Evolutionary conservation across 306 rosid genomes (phyloP).

Genomic region (Geum urbanum): DNA sequence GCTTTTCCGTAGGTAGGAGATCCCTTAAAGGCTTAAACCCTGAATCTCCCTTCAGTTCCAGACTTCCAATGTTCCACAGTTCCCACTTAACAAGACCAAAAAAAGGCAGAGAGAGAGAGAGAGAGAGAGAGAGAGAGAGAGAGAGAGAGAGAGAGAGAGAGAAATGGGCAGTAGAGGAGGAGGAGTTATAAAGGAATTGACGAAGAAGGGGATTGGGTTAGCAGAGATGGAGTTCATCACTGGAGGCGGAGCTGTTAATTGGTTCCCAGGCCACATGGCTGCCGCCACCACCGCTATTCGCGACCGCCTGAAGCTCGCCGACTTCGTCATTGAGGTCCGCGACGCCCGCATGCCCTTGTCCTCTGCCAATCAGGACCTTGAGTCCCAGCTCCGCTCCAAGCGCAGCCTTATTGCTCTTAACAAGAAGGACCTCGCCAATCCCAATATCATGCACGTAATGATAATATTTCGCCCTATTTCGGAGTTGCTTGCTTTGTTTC

Average conservation of each 20-base stretch:
- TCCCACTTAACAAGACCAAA: no score
- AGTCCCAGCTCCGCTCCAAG: conserved; percentile 56
- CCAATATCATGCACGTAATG: conserved; percentile 74
- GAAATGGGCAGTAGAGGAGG: conserved; percentile 20
- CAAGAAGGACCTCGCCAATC: conserved; percentile 81
- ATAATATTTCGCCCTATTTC: no score
- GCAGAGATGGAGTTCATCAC: conserved; percentile 70
- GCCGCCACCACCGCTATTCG: conserved; percentile 79
- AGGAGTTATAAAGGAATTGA: conserved; percentile 27
- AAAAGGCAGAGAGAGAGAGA: no score
- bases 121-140: not conserved
- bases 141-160: no score
- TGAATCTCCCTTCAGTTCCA: no score
- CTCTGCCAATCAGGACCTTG: conserved; percentile 65
- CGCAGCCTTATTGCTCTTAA: conserved; percentile 72
- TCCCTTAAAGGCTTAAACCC: no score
- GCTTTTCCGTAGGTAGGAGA: no score
- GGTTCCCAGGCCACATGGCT: conserved; percentile 97
- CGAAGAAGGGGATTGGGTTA: conserved; percentile 49
- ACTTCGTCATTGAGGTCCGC: conserved; percentile 77
- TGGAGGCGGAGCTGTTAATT: conserved; percentile 68
- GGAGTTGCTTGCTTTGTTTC: not conserved
- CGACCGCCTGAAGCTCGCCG: conserved; percentile 65
- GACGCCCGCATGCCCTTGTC: conserved; percentile 83
- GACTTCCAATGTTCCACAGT: no score